phyloP scores from a whole-genome alignment of 2,329 filamentous ascomycete genomes.

The Spiromastix sp. region DNA sequence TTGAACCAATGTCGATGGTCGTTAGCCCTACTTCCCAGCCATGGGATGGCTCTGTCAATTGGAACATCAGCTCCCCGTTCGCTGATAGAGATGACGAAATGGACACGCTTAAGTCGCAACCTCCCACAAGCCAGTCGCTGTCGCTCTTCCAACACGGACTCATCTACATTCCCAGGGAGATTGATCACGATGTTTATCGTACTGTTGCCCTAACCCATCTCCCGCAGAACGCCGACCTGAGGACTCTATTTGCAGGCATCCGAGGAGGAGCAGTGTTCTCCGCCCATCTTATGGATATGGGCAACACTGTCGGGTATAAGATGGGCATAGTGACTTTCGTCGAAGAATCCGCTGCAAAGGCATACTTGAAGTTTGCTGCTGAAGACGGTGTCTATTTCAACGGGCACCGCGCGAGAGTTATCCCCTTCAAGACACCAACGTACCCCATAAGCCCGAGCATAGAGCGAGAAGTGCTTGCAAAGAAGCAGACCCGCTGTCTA shows the following conservation, averaged over 20 bases:
- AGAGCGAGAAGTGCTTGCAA: constrained; percentile 12
- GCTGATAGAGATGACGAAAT: neutral
- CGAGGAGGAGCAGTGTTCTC: constrained; percentile 19
- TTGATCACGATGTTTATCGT: constrained; percentile 18
- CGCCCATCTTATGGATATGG: constrained; percentile 21
- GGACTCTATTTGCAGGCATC: constrained; percentile 16
- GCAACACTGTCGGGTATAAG: constrained; percentile 18
- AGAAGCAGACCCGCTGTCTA: constrained; percentile 19
- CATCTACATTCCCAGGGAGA: constrained; percentile 18
- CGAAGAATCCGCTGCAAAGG: constrained; percentile 15
- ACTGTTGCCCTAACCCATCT: constrained; percentile 21
- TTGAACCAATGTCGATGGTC: neutral
- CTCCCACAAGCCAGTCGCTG: constrained; percentile 3
- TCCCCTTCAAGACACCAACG: constrained; percentile 20
- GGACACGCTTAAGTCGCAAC: neutral
- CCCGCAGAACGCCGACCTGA: constrained; percentile 14
- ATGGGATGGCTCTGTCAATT: constrained; percentile 12
- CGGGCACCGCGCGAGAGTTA: constrained; percentile 12
- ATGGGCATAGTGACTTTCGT: constrained; percentile 23
- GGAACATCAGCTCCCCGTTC: constrained; percentile 1
- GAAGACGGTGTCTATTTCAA: constrained; percentile 14
- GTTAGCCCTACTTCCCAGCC: constrained; percentile 3
- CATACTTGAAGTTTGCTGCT: constrained; percentile 13
- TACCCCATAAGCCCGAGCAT: constrained; percentile 19
- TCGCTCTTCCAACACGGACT: constrained; percentile 22